Conservation (phyloP, 495 filamentous ascomycete species). For the Bombardia bombarda region DNA sequence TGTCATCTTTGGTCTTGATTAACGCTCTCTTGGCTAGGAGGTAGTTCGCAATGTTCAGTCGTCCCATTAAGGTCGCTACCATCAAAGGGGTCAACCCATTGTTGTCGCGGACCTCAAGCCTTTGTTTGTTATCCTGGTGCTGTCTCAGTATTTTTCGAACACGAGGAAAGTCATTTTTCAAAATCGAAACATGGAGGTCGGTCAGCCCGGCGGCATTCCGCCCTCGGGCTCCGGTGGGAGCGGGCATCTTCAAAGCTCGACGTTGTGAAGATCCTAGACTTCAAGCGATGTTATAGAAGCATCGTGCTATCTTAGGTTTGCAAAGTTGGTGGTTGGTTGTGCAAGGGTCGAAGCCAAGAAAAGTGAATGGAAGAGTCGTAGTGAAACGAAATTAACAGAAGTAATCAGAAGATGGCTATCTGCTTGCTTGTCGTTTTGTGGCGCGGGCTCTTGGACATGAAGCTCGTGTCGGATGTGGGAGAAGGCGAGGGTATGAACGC, state of each 20-base stretch:
- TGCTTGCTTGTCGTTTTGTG: too few species aligned
- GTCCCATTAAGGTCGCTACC: too few species aligned
- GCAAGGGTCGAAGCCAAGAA: background rate
- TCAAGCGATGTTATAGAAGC: background rate
- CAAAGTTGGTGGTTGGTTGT: background rate
- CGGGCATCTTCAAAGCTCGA: too few species aligned
- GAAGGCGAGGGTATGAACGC: too few species aligned
- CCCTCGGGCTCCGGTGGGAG: background rate
- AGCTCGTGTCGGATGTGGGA: too few species aligned
- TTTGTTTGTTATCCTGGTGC: background rate
- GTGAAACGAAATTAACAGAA: background rate
- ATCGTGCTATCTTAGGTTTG: background rate
- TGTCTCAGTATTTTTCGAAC: background rate
- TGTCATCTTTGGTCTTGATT: background rate
- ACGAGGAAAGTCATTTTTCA: background rate
- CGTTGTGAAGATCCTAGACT: background rate
- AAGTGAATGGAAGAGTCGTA: background rate
- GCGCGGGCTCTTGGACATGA: too few species aligned
- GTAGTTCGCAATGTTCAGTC: background rate
- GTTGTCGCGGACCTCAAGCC: too few species aligned
- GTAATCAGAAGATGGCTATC: too few species aligned
- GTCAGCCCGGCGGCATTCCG: background rate
- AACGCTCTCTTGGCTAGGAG: background rate
- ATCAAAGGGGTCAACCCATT: too few species aligned
- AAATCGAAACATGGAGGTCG: background rate